These are phyloP conservation scores for Yarrowia alimentaria DNA, from an alignment of 805 yeast genomes.

Conservation along the genomic window DNA sequence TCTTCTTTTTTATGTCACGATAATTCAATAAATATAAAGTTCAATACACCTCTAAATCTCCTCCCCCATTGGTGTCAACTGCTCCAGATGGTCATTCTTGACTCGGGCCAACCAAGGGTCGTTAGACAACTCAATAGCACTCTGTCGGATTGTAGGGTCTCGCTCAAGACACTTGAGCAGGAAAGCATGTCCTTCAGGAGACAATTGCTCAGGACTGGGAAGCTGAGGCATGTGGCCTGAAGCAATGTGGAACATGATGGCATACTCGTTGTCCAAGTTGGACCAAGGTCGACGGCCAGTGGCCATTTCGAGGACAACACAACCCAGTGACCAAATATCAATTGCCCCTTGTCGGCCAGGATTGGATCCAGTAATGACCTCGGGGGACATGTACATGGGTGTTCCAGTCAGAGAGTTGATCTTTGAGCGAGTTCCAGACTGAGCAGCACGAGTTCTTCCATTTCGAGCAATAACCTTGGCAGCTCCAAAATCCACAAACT, in stretches of 20 bases:
- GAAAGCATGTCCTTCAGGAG: conserved; percentile 69
- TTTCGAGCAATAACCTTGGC: conserved; percentile 69
- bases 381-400: conserved; percentile 99
- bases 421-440: conserved; percentile 37
- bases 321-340: conserved; percentile 97
- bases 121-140: conserved; percentile 72
- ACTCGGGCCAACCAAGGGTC: conserved; percentile 75
- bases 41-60: background rate
- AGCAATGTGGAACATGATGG: conserved; percentile 97
- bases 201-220: conserved; percentile 75
- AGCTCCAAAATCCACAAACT: conserved; percentile 97
- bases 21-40: background rate
- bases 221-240: conserved; percentile 88
- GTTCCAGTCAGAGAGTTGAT: conserved; percentile 75
- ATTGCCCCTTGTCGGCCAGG: conserved; percentile 61
- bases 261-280: conserved; percentile 94
- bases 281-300: conserved; percentile 98
- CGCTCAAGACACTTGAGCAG: conserved; percentile 73
- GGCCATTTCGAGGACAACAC: conserved; percentile 94
- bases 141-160: conserved; percentile 74
- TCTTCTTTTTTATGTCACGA: background rate
- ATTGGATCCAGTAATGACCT: conserved; percentile 76
- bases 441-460: conserved; percentile 35
- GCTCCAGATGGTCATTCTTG: conserved; percentile 27
- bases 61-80: conserved; percentile 24